These are phyloP conservation scores for Acephala macrosclerotiorum DNA, from an alignment of 2,329 filamentous ascomycete species.

Conservation along the genomic window DNA sequence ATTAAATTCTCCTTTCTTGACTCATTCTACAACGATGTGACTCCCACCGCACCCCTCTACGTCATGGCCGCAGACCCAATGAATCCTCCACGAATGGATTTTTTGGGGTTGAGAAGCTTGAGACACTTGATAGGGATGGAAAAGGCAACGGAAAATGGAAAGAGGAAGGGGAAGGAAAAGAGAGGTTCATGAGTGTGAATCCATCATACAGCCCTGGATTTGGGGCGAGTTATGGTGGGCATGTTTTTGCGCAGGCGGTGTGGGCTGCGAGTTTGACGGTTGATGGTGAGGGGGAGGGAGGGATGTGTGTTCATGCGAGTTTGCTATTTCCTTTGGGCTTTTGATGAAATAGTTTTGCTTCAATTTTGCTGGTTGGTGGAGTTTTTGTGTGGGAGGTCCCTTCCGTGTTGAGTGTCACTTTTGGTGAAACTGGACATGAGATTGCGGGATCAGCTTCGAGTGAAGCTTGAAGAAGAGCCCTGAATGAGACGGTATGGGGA, in stretches of 20 bases:
- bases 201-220: conserved; percentile 28
- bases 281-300: conserved; percentile 31
- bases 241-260: conserved; percentile 53
- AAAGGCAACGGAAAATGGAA: too few relatives aligned
- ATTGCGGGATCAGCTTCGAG: too few relatives aligned
- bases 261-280: conserved; percentile 48
- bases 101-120: conserved; percentile 15
- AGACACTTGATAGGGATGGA: too few relatives aligned
- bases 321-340: too few relatives aligned
- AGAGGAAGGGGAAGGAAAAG: not conserved
- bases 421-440: too few relatives aligned
- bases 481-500: too few relatives aligned
- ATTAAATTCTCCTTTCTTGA: too few relatives aligned
- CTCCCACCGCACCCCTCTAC: not conserved
- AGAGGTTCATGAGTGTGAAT: conserved; percentile 21
- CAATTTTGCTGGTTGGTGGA: too few relatives aligned
- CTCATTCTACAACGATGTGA: not conserved
- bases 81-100: conserved; percentile 2
- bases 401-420: not conserved
- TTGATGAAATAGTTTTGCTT: too few relatives aligned
- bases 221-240: conserved; percentile 50
- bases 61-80: not conserved
- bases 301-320: conserved; percentile 52
- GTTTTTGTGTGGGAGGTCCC: not conserved
- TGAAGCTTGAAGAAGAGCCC: too few relatives aligned